Conservation (phyloP, 495 filamentous ascomycete species). For the Apiosordaria backusii region DNA sequence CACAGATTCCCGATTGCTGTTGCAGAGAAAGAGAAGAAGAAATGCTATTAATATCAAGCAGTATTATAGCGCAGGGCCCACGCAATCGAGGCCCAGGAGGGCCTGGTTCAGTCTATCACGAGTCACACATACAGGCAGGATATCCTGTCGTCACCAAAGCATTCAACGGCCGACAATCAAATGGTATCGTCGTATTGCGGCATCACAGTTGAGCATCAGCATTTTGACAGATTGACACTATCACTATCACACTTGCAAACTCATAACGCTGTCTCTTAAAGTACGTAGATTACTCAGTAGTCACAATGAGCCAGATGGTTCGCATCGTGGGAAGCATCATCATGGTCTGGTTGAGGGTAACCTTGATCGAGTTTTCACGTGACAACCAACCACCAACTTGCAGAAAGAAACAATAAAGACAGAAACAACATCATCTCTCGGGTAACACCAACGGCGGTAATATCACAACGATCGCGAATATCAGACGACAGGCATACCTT, state of each 20-base stretch:
- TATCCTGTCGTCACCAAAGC: not conserved
- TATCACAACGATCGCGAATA: too few species aligned
- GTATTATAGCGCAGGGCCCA: not conserved
- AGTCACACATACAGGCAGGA: not conserved
- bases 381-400: not conserved
- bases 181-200: not conserved
- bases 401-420: too few species aligned
- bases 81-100: too few species aligned
- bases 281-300: not conserved
- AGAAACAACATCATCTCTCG: too few species aligned
- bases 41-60: conserved; percentile 2
- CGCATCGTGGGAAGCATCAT: too few species aligned
- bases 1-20: not conserved
- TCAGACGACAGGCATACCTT: too few species aligned
- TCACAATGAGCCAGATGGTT: too few species aligned
- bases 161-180: not conserved
- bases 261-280: not conserved
- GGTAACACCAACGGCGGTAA: too few species aligned
- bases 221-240: not conserved
- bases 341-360: too few species aligned
- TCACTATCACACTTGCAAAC: not conserved
- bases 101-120: not conserved
- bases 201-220: not conserved
- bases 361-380: not conserved
- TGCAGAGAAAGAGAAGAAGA: not conserved